Evolutionary conservation across 208 protist genomes (phyloP), one percentile per base, ranked within the genome.

Genomic region (Naegleria lovaniensis): DNA sequence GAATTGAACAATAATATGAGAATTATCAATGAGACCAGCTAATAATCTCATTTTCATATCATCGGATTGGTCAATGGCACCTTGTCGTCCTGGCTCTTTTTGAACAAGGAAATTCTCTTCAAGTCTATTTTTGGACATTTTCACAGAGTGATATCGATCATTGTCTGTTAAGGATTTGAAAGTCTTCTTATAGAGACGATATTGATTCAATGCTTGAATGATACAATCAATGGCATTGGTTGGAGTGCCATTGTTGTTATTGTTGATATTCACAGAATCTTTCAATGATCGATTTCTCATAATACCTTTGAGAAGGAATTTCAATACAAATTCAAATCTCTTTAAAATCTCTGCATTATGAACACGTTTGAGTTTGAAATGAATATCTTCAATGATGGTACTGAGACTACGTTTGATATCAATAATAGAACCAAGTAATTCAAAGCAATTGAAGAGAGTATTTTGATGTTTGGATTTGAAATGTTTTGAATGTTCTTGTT

Each of bases 241-340:
- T 85, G 22, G 22, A 15, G 22, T 67, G 3, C 19, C 2, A 4
- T 29, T 67, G 19, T 67, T 67, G 22, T 67, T 19, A 29, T 67
- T 15, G 22, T 67, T 67, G 22, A 29, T 3, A 29, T n/a, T n/a
- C n/a, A n/a, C n/a, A 75, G 58, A 36, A 13, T 79, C 25, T 13
- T 9, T 79, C 19, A 79, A 11, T 36, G 19, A 6, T 51, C 15
- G 0, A 86, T 86, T 86, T 51, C 16, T 51, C 22, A 19, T 48
- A n/a, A 86, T n/a, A 33, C 83, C 83, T 25, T 41, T 48, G 6
- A 51, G 19, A n/a, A 86, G 6, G 16, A 41, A 15, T 33, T 51
- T n/a, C 25, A 86, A 86, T 33, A 86, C 7, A n/a, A 25, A n/a
- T 51, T 86, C 39, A 86, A 86, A 86, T 86, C 83, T 86, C 38